Evolutionary conservation across 371 early-diverging fungal genomes (phyloP).

Genomic region (Mucor racemosus): DNA sequence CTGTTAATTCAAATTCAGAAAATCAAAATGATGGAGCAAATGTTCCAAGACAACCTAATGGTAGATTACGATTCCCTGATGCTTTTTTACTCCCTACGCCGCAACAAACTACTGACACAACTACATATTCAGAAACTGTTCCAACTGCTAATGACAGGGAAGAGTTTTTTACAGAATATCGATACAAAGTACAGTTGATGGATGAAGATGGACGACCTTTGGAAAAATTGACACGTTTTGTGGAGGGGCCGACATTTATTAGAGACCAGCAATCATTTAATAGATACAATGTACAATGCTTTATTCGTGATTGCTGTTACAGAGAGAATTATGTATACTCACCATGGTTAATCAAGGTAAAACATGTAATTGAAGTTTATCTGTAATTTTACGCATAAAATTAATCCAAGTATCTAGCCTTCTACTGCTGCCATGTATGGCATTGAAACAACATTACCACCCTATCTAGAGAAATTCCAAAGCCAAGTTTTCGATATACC

Average conservation of each 20-base stretch:
- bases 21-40: conserved; percentile 12
- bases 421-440: conserved; percentile 51
- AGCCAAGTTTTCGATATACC: conserved; percentile 42
- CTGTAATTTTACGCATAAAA: no score
- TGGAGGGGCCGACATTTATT: conserved; percentile 18
- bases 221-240: conserved; percentile 37
- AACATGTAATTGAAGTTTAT: background rate
- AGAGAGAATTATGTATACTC: conserved; percentile 69
- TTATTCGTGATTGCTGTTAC: conserved; percentile 68
- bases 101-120: background rate
- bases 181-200: conserved; percentile 43
- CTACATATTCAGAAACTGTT: background rate
- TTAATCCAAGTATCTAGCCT: conserved; percentile 27
- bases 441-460: conserved; percentile 54
- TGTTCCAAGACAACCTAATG: conserved; percentile 48
- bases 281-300: conserved; percentile 63
- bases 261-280: conserved; percentile 56
- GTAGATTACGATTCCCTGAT: conserved; percentile 50
- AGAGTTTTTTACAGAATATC: conserved; percentile 4
- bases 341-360: conserved; percentile 74
- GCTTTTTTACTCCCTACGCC: conserved; percentile 51
- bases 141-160: background rate
- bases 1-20: background rate
- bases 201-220: conserved; percentile 36
- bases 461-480: conserved; percentile 48